Percentiles rank a stretch among this genome's conserved stretches.
These are phyloP conservation scores for Alternaria brassicae DNA, from an alignment of 2,329 filamentous ascomycete genomes.

Conservation along the genomic window DNA sequence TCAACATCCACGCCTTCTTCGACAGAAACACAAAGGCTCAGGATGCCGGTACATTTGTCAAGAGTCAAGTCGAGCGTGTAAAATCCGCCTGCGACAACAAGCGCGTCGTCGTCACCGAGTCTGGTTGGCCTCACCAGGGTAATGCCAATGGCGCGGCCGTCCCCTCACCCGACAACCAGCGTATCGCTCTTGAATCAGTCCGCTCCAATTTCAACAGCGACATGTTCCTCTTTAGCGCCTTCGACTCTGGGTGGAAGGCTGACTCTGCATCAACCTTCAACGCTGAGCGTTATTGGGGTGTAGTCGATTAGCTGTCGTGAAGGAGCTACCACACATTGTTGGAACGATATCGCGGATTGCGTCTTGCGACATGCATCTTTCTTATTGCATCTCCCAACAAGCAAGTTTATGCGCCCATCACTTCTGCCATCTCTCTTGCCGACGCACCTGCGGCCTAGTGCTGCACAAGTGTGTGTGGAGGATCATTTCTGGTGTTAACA, in stretches of 20 bases:
- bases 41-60: conserved; percentile 72
- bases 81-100: conserved; percentile 61
- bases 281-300: conserved; percentile 79
- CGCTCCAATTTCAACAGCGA: conserved; percentile 64
- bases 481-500: conserved; percentile 35
- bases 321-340: not conserved
- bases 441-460: conserved; percentile 21
- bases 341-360: not conserved
- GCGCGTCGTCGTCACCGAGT: conserved; percentile 77
- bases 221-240: conserved; percentile 78
- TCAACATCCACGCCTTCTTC: conserved; percentile 87
- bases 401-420: conserved; percentile 21
- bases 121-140: conserved; percentile 81
- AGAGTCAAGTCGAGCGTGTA: conserved; percentile 60
- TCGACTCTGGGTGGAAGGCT: conserved; percentile 81
- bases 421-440: conserved; percentile 22
- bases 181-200: conserved; percentile 69
- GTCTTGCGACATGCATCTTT: conserved; percentile 4
- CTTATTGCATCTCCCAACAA: conserved; percentile 5
- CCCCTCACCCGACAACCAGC: conserved; percentile 71
- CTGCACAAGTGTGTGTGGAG: conserved; percentile 19
- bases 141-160: conserved; percentile 70
- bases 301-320: conserved; percentile 26
- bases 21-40: conserved; percentile 67
- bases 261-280: conserved; percentile 68